Percentiles rank a stretch among this genome's conserved stretches.
phyloP scores from a whole-genome alignment of 1,139 yeast genomes.

The Candida smagusa region DNA sequence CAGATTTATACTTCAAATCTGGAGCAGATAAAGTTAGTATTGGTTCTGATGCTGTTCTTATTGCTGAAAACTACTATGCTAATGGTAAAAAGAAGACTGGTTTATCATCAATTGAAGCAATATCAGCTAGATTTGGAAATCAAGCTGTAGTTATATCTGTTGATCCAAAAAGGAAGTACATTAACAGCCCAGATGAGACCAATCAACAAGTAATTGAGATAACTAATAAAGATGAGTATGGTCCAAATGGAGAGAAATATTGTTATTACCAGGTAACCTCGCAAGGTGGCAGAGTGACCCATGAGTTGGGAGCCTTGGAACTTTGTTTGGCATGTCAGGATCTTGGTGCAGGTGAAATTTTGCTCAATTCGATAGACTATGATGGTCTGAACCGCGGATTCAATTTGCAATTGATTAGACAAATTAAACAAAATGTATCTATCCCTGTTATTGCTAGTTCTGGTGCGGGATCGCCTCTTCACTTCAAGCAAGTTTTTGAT shows the following conservation, averaged over 20 bases:
- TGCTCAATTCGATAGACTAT: constrained; percentile 89
- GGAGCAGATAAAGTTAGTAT: constrained; percentile 98
- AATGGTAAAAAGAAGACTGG: constrained; percentile 62
- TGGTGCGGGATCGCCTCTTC: constrained; percentile 93
- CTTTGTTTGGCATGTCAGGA: constrained; percentile 84
- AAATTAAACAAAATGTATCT: constrained; percentile 68
- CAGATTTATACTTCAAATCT: constrained; percentile 83
- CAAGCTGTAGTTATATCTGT: constrained; percentile 98
- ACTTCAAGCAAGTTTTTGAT: constrained; percentile 81
- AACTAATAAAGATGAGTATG: constrained; percentile 47
- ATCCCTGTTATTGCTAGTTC: constrained; percentile 96
- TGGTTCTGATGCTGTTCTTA: constrained; percentile 93
- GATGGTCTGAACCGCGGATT: constrained; percentile 94
- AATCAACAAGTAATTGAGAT: constrained; percentile 53
- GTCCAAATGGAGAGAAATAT: constrained; percentile 82
- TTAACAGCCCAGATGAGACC: constrained; percentile 56
- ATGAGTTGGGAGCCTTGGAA: constrained; percentile 90
- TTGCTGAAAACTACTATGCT: constrained; percentile 78
- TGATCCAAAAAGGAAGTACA: constrained; percentile 87
- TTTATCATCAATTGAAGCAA: constrained; percentile 82
- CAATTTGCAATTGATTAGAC: constrained; percentile 78
- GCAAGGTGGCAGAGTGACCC: constrained; percentile 88
- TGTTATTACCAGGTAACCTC: constrained; percentile 95
- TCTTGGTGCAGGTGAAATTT: constrained; percentile 94
- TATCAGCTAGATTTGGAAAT: constrained; percentile 85